These are phyloP conservation scores for Phanerochaete sordida DNA, from an alignment of 768 basidiomycete species.

Conservation along the genomic window DNA sequence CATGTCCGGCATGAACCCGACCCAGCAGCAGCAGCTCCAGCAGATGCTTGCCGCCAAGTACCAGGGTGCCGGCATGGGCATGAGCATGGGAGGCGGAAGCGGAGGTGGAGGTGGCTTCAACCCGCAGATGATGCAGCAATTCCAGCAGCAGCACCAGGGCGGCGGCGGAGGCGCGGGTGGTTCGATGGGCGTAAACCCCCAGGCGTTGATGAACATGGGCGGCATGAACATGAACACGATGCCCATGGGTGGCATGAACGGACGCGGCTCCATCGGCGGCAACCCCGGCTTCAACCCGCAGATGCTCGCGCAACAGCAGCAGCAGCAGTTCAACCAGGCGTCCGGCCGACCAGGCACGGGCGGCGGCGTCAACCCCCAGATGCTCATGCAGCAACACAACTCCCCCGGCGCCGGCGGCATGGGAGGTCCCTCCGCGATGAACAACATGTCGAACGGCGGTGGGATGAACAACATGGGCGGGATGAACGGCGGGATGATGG, in stretches of 20 bases:
- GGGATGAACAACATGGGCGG: constrained; percentile 20
- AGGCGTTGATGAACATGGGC: constrained; percentile 8
- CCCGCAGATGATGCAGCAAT: constrained; percentile 13
- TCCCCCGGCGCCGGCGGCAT: background rate
- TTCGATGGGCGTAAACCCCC: constrained; percentile 1
- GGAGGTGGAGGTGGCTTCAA: constrained; percentile 11
- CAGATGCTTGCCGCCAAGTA: constrained; percentile 9
- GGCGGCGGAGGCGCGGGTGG: constrained; percentile 4
- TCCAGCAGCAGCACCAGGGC: constrained; percentile 5
- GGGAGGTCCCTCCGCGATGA: constrained; percentile 4
- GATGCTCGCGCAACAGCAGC: constrained; percentile 1
- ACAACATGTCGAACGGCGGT: constrained; percentile 21
- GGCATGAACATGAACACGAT: background rate
- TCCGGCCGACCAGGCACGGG: background rate
- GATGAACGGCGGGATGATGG: constrained; percentile 19
- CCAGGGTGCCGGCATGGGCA: constrained; percentile 11
- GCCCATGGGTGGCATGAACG: background rate
- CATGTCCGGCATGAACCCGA: constrained; percentile 15
- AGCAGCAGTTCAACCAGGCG: background rate
- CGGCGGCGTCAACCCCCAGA: background rate
- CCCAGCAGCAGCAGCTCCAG: constrained; percentile 14
- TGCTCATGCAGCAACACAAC: background rate
- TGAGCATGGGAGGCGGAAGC: constrained; percentile 8
- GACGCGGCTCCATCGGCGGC: background rate
- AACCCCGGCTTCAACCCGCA: constrained; percentile 6